phyloP scores from a whole-genome alignment of 148 eudicot genomes.

The Fagopyrum esculentum region DNA sequence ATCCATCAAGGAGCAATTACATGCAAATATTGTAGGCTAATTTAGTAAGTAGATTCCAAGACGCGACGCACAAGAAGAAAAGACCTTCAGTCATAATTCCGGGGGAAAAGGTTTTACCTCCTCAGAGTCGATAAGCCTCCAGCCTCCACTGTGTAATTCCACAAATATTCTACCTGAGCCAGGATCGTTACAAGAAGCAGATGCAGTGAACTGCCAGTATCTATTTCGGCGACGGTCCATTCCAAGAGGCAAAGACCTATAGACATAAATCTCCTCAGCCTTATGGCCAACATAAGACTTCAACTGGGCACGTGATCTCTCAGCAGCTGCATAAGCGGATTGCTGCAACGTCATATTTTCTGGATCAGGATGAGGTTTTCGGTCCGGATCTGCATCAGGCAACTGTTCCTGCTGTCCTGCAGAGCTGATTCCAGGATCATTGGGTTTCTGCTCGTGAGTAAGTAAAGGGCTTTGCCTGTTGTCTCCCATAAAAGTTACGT shows the following conservation, averaged over 20 bases:
- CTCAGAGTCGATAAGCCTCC: slow-evolving; percentile 86
- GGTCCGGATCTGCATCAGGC: slow-evolving; percentile 21
- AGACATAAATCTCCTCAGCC: slow-evolving; percentile 83
- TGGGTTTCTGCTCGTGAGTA: slow-evolving; percentile 31
- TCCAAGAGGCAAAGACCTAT: slow-evolving; percentile 89
- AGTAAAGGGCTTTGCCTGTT: slow-evolving; percentile 37
- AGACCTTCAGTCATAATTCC: background rate
- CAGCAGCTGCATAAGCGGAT: slow-evolving; percentile 47
- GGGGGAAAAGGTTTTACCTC: slow-evolving; percentile 36
- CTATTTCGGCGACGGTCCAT: slow-evolving; percentile 84
- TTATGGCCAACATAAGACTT: slow-evolving; percentile 71
- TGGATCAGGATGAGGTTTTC: slow-evolving; percentile 27
- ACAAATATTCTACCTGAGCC: slow-evolving; percentile 82
- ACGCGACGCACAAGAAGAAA: background rate
- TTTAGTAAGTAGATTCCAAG: background rate
- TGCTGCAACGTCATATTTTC: slow-evolving; percentile 55
- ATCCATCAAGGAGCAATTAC: background rate
- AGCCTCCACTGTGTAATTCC: slow-evolving; percentile 56
- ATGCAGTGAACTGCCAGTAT: slow-evolving; percentile 79
- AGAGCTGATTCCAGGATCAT: slow-evolving; percentile 17
- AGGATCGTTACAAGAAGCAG: slow-evolving; percentile 73
- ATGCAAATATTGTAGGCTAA: background rate
- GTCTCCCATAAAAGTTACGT: slow-evolving; percentile 24
- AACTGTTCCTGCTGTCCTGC: slow-evolving; percentile 18
- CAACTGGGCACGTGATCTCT: slow-evolving; percentile 59